Percentiles rank a stretch among this genome's conserved stretches.
phyloP scores from a whole-genome alignment of 176 grass and related monocot species.

The Carex pumila region DNA sequence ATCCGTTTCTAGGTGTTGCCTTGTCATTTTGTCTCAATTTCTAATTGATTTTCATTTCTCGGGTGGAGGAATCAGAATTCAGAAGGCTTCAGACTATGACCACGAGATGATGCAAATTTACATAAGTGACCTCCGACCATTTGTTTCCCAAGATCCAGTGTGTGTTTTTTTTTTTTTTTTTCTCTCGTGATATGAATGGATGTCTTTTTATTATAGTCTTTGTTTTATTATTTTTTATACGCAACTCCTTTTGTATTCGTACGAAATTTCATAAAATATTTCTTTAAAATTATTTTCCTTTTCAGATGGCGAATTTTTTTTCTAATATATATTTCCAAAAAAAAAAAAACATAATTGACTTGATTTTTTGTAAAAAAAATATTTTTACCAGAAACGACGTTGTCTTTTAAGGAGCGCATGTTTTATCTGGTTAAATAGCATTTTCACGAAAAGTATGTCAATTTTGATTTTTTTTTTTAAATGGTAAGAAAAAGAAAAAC shows the following conservation, averaged over 20 bases:
- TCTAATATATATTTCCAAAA: too few relatives aligned
- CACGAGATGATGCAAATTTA: background rate
- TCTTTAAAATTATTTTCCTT: too few relatives aligned
- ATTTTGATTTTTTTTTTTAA: too few relatives aligned
- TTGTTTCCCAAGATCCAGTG: background rate
- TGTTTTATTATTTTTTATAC: background rate
- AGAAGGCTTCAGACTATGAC: background rate
- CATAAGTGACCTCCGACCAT: background rate
- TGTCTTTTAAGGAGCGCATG: too few relatives aligned
- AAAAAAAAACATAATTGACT: too few relatives aligned
- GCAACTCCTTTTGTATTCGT: background rate
- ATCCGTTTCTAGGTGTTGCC: constrained; percentile 15
- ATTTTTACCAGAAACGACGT: too few relatives aligned
- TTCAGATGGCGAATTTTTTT: too few relatives aligned
- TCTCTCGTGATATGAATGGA: background rate
- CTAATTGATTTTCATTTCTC: background rate
- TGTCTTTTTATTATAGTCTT: background rate
- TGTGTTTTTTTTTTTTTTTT: background rate
- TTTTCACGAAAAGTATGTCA: too few relatives aligned
- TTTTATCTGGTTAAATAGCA: too few relatives aligned
- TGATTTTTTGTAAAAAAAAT: too few relatives aligned
- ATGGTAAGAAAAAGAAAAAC: too few relatives aligned
- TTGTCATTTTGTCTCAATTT: constrained; percentile 6
- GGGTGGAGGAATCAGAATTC: background rate
- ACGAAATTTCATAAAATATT: too few relatives aligned